phyloP scores from a whole-genome alignment of 1,284 basidiomycete genomes.

The Ceratorhiza oryzae-sativae region DNA sequence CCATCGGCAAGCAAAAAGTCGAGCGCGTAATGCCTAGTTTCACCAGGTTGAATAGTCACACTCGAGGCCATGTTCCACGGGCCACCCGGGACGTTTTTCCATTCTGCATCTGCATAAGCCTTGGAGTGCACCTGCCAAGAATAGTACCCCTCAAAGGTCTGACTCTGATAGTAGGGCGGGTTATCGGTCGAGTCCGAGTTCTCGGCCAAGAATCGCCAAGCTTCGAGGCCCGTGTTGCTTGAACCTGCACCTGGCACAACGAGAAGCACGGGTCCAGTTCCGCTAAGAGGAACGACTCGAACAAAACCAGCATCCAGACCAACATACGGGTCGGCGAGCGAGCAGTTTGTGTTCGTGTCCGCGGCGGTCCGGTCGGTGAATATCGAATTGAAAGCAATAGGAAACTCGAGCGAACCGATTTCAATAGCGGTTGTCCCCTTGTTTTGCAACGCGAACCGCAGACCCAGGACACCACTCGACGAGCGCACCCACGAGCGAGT shows the following conservation, averaged over 20 bases:
- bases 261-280: slow-evolving; percentile 62
- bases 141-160: slow-evolving; percentile 66
- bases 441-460: slow-evolving; percentile 63
- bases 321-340: slow-evolving; percentile 65
- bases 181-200: slow-evolving; percentile 50
- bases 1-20: slow-evolving; percentile 60
- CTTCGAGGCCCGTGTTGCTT: slow-evolving; percentile 62
- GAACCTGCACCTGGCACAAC: slow-evolving; percentile 54
- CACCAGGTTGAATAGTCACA: slow-evolving; percentile 57
- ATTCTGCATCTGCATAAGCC: slow-evolving; percentile 65
- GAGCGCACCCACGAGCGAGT: slow-evolving; percentile 58
- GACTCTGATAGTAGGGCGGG: slow-evolving; percentile 62
- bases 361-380: slow-evolving; percentile 62
- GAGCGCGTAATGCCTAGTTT: slow-evolving; percentile 62
- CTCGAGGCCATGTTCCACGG: slow-evolving; percentile 66
- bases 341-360: slow-evolving; percentile 62
- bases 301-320: slow-evolving; percentile 64
- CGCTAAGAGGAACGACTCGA: slow-evolving; percentile 62
- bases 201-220: slow-evolving; percentile 65
- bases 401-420: slow-evolving; percentile 62
- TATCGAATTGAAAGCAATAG: slow-evolving; percentile 67
- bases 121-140: slow-evolving; percentile 69
- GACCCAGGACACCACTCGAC: slow-evolving; percentile 55
- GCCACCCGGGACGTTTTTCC: slow-evolving; percentile 54
- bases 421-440: slow-evolving; percentile 58